Percentiles rank a stretch among this genome's conserved stretches.
phyloP scores from a whole-genome alignment of 345 rosid genomes.

The Sisymbrium irio region DNA sequence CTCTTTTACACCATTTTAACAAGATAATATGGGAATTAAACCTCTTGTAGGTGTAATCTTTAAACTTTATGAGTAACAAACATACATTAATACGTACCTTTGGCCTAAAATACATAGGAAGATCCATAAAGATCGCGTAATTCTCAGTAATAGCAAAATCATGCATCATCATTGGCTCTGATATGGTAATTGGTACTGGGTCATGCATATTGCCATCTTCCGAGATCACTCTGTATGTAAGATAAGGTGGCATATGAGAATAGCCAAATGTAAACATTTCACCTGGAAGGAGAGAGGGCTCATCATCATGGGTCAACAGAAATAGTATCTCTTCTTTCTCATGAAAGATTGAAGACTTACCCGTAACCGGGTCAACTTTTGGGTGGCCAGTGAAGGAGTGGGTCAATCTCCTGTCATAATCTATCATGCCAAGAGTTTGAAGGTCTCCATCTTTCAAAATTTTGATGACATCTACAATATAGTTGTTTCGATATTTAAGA shows the following conservation, averaged over 20 bases:
- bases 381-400: slow-evolving; percentile 98
- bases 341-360: slow-evolving; percentile 39
- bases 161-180: slow-evolving; percentile 92
- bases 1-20: background rate
- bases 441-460: slow-evolving; percentile 96
- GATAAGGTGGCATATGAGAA: too few relatives aligned
- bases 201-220: slow-evolving; percentile 89
- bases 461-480: slow-evolving; percentile 20
- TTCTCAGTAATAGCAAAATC: slow-evolving; percentile 94
- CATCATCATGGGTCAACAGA: slow-evolving; percentile 1
- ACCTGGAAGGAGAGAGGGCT: slow-evolving; percentile 54
- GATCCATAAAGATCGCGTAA: slow-evolving; percentile 91
- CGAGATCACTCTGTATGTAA: slow-evolving; percentile 85
- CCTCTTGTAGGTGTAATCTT: background rate
- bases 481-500: too few relatives aligned
- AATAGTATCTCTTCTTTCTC: background rate
- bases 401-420: slow-evolving; percentile 81
- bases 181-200: slow-evolving; percentile 77
- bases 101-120: slow-evolving; percentile 80
- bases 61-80: background rate
- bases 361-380: slow-evolving; percentile 84
- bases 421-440: slow-evolving; percentile 86
- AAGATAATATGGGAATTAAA: background rate
- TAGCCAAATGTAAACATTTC: slow-evolving; percentile 97
- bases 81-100: slow-evolving; percentile 77